Evolutionary conservation across 352 stramenopile genomes (phyloP), one percentile per base, ranked within the genome.

Genomic region (Pythium guiyangense): DNA sequence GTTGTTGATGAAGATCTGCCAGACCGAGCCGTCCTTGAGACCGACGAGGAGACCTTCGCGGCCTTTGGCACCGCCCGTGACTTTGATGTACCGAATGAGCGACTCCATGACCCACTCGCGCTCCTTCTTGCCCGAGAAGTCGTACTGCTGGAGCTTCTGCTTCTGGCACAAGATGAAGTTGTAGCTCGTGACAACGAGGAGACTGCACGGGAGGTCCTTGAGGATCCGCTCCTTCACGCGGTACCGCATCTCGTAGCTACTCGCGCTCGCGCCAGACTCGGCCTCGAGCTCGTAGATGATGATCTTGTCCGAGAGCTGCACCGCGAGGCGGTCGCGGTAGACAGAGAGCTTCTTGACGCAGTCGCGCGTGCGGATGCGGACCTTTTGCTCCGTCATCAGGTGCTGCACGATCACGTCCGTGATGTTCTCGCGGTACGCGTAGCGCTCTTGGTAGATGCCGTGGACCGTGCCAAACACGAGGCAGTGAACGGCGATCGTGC

Each of bases 381-480:
- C 92, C 63, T 98, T 97, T 61, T 98, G 88, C 64, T 98, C 92
- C n/a, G 89, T 97, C 69, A 97, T 86, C 29, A 98, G 71, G 66
- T 98, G 92, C 75, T 98, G 91, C 18, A 98, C 89, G 62, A 98
- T 95, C 50, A 98, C 92, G 62, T 98, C 93, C 14, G 92, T 98
- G 54, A 98, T 88, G 58, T 96, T 88, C 63, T 98, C 92, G 4
- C 90, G 84, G 64, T 97, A 98, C 11, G 92, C 92, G 57, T 97
- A 98, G 2, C 94, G 83, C 54, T 98, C 94, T 50, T 97, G 77
- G 64, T 96, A 97, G 34, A 98, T 88, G 46, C 85, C 88, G 70
- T 98, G 88, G 6, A 97, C 86, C 4, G 90, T 92, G 44, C 88
- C 77, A 67, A 98, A 98, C 31, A 94, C 72, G 27, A 98, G 71